Evolutionary conservation across 2,329 filamentous ascomycete species (phyloP).

Genomic region (Diaporthe sp.): DNA sequence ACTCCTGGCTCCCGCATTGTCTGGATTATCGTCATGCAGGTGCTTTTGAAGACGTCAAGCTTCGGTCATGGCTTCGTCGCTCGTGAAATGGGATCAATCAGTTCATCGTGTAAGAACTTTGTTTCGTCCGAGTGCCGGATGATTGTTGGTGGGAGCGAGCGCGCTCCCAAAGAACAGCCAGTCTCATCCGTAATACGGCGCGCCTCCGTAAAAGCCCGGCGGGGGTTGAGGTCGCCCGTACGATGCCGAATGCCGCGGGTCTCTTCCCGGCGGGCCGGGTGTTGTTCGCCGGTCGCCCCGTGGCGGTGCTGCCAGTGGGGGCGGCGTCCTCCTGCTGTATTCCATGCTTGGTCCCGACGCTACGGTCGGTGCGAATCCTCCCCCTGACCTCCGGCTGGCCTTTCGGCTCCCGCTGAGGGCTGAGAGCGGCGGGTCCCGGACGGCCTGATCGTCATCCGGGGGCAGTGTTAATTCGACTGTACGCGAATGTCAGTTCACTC

Average conservation of each 20-base stretch:
- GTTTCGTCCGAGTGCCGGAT: no score
- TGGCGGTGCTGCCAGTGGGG: slow-evolving; percentile 41
- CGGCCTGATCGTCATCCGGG: slow-evolving; percentile 66
- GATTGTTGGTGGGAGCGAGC: no score
- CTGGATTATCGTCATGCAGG: not conserved
- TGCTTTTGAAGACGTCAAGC: not conserved
- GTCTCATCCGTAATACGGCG: slow-evolving; percentile 4
- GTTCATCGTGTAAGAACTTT: not conserved
- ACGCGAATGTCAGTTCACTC: not conserved
- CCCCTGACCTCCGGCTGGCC: slow-evolving; percentile 51
- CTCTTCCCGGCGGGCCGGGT: slow-evolving; percentile 44
- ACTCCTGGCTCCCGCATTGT: not conserved
- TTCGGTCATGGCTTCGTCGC: not conserved
- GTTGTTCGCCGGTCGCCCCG: slow-evolving; percentile 53
- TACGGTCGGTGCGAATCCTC: slow-evolving; percentile 46
- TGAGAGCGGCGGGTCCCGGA: slow-evolving; percentile 70
- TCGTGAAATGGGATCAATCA: not conserved
- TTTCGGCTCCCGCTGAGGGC: slow-evolving; percentile 62
- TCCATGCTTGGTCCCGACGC: slow-evolving; percentile 50
- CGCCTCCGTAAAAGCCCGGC: slow-evolving; percentile 37
- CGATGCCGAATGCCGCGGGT: slow-evolving; percentile 37
- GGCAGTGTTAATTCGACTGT: slow-evolving; percentile 73
- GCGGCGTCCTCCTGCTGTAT: slow-evolving; percentile 51
- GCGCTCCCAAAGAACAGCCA: no score
- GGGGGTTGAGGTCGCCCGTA: slow-evolving; percentile 39